Evolutionary conservation across 106 monocot species (phyloP).

Genomic region (Dactylorhiza incarnata): DNA sequence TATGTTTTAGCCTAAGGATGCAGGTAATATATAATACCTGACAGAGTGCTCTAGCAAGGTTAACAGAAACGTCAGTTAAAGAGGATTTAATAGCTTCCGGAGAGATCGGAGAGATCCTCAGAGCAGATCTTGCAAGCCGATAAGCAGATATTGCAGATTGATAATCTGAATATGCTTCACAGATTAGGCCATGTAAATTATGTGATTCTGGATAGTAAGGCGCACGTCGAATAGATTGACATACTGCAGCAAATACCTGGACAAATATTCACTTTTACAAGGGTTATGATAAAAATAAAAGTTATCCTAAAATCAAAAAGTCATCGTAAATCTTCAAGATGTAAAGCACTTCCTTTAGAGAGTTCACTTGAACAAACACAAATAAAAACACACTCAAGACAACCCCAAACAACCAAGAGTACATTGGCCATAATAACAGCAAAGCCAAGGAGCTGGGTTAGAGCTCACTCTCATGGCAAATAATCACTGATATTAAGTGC

Average conservation of each 20-base stretch:
- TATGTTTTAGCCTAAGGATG: background rate
- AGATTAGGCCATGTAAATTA: slow-evolving; percentile 80
- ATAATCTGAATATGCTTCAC: slow-evolving; percentile 68
- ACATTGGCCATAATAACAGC: background rate
- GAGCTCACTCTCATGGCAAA: background rate
- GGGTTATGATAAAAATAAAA: background rate
- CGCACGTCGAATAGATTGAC: slow-evolving; percentile 72
- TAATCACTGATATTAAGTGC: background rate
- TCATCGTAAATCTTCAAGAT: background rate
- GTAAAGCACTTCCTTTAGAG: background rate
- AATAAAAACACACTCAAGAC: no score
- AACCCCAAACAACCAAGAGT: background rate
- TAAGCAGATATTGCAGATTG: slow-evolving; percentile 66
- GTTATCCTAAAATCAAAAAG: background rate
- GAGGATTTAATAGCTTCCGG: slow-evolving; percentile 14
- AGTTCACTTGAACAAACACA: no score
- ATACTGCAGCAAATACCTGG: slow-evolving; percentile 68
- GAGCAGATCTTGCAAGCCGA: slow-evolving; percentile 37
- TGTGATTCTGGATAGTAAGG: slow-evolving; percentile 79
- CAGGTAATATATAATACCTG: slow-evolving; percentile 33
- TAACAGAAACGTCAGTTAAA: slow-evolving; percentile 56
- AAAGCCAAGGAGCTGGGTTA: background rate
- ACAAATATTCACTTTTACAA: background rate
- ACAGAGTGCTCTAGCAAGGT: slow-evolving; percentile 86
- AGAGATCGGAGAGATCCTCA: slow-evolving; percentile 12